Evolutionary conservation across 1,284 basidiomycete species (phyloP), one percentile per base, ranked within the genome.

Genomic region (Exobasidium cylindrosporum): DNA sequence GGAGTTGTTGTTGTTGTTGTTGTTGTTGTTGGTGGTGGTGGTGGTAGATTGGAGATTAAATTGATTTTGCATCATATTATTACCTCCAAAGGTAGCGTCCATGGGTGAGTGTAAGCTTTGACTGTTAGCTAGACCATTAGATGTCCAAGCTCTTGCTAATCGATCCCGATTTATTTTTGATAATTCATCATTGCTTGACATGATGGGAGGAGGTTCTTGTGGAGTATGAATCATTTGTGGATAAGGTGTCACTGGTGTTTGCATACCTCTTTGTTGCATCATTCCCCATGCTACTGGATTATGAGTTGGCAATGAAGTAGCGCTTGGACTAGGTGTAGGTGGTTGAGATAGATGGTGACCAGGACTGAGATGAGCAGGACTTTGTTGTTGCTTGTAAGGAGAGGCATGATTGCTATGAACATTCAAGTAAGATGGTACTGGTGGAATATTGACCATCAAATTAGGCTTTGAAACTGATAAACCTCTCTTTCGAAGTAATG

Each of bases 191-290:
- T 21, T 28, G 35, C 65, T 63, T 35, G 61, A 62, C 54, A 64
- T 66, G 44, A 74, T 65, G 50, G 69, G 65, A 11, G 74, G 73
- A 11, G 74, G 74, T 49, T 71, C 68, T 30, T 60, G 46, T 47
- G 62, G 65, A 30, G 64, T 61, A 24, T 47, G 55, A 31, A 63
- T 49, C 26, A 65, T 46, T 60, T 74, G 73, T 14, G 72, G 67
- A 66, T 68, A 69, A 0, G 72, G 74, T 26, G 72, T 74, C 60
- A 74, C 66, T 5, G 73, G 73, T 21, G 72, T 73, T 53, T 67
- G 64, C 63, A 74, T 65, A 13, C 66, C 72, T 5, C 68, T 63
- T 56, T 74, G 72, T 64, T 76, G 73, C 47, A 76, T 71, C 62
- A 63, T 24, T n/a, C 68, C 73, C 68, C 72, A 76, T 2, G 69